A percentile compares a stretch with the other conserved stretches of the same genome.
These are phyloP conservation scores for Comarum palustre DNA, from an alignment of 306 rosid genomes.

Conservation along the genomic window DNA sequence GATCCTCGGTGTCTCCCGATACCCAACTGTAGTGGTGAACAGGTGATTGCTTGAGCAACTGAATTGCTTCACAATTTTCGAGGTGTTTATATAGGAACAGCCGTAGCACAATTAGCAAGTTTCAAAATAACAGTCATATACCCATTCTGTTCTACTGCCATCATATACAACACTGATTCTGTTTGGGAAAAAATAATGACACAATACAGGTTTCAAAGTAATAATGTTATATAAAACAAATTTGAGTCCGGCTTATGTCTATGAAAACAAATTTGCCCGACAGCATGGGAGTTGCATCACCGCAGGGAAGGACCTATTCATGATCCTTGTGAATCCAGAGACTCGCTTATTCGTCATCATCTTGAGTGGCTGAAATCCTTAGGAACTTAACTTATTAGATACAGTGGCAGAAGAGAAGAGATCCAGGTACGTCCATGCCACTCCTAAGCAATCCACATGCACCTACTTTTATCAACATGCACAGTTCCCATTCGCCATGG, in stretches of 20 bases:
- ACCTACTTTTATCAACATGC: conserved; percentile 26
- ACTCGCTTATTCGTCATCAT: conserved; percentile 32
- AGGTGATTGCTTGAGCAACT: too few species aligned
- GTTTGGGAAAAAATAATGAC: conserved; percentile 13
- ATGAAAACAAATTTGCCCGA: conserved; percentile 29
- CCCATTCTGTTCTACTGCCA: conserved; percentile 21
- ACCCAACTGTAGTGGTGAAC: too few species aligned
- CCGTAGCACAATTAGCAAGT: not conserved
- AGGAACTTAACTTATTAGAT: conserved; percentile 28
- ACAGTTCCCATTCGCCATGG: conserved; percentile 29
- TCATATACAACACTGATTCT: conserved; percentile 30
- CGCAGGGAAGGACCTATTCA: conserved; percentile 29
- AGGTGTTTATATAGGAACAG: not conserved
- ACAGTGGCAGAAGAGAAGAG: conserved; percentile 37
- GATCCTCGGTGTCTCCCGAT: too few species aligned
- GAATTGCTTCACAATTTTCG: too few species aligned
- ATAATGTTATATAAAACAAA: not conserved
- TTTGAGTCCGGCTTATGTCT: not conserved
- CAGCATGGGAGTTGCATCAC: conserved; percentile 35
- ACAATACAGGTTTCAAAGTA: not conserved
- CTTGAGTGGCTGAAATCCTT: conserved; percentile 26
- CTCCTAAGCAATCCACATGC: conserved; percentile 7
- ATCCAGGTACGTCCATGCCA: conserved; percentile 38
- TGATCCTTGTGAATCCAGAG: conserved; percentile 20
- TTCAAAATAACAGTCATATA: not conserved